phyloP scores from a whole-genome alignment of 169 alveolate species.

The Cyclospora cayetanensis region DNA sequence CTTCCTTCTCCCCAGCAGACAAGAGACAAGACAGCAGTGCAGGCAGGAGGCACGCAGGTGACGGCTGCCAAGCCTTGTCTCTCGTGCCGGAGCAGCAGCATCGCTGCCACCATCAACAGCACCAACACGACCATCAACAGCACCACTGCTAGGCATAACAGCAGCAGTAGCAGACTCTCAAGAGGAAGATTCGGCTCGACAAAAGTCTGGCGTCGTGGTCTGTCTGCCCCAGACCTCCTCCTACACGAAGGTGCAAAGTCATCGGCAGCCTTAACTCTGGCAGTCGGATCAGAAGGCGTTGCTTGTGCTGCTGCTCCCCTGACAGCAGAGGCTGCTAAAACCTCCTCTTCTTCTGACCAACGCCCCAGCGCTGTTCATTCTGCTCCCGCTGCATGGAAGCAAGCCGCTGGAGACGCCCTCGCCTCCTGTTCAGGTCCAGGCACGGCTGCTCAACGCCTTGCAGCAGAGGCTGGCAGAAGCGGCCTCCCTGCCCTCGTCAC shows the following conservation, averaged over 20 bases:
- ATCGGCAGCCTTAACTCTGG: constrained; percentile 25
- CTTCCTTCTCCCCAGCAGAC: not conserved
- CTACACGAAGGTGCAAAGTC: not conserved
- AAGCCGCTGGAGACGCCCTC: no score
- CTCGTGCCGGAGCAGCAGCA: constrained; percentile 4
- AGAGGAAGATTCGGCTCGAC: not conserved
- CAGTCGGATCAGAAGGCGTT: no score
- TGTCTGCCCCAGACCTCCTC: constrained; percentile 15
- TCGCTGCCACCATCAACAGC: no score
- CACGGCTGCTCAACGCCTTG: no score
- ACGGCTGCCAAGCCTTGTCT: not conserved
- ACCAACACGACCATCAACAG: not conserved
- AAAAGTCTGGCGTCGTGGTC: not conserved
- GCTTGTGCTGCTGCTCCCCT: no score
- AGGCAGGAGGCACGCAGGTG: not conserved
- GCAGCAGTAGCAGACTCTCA: not conserved
- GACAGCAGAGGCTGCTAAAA: no score
- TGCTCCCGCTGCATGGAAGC: no score
- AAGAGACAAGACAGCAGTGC: not conserved
- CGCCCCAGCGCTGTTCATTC: no score
- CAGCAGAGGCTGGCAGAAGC: not conserved
- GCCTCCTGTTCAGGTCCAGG: no score
- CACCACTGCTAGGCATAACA: not conserved
- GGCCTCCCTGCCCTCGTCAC: no score
- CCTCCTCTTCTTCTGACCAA: no score